Conservation (phyloP, 352 stramenopile genomes). For the Pythium oligandrum region DNA sequence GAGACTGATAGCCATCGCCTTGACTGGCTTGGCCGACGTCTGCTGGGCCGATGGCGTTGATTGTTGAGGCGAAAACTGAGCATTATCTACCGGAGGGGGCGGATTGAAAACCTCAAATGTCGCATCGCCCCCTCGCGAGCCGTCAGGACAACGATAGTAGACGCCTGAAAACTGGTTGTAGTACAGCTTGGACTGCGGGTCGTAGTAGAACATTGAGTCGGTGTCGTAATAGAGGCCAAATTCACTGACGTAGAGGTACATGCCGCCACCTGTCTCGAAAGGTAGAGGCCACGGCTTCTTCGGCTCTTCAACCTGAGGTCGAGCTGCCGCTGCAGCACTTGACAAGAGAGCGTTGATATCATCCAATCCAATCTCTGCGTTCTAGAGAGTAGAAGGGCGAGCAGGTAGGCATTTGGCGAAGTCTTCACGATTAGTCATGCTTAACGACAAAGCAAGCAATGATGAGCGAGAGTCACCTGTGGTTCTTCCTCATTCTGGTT, state of each 20-base stretch:
- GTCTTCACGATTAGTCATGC: background rate
- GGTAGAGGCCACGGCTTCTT: constrained; percentile 74
- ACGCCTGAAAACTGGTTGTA: constrained; percentile 61
- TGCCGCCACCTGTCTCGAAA: constrained; percentile 75
- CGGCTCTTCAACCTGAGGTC: constrained; percentile 52
- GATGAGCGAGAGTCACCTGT: constrained; percentile 9
- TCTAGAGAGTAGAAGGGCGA: background rate
- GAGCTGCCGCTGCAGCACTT: constrained; percentile 49
- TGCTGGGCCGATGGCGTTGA: background rate
- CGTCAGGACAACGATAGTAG: constrained; percentile 51
- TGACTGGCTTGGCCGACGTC: background rate
- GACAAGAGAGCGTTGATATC: constrained; percentile 63
- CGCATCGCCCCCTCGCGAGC: constrained; percentile 12
- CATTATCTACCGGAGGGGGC: constrained; percentile 43
- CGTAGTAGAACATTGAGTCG: constrained; percentile 85
- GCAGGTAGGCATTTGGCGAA: background rate
- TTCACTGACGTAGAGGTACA: constrained; percentile 67
- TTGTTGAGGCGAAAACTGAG: constrained; percentile 3
- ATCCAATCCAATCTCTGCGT: constrained; percentile 10
- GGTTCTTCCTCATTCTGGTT: constrained; percentile 2
- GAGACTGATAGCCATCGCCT: constrained; percentile 9
- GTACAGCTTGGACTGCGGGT: constrained; percentile 68
- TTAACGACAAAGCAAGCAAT: background rate
- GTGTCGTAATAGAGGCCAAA: constrained; percentile 73
- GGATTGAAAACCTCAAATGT: constrained; percentile 49